phyloP scores from a whole-genome alignment of 2,329 filamentous ascomycete species.

The Mollisiaceae sp. region DNA sequence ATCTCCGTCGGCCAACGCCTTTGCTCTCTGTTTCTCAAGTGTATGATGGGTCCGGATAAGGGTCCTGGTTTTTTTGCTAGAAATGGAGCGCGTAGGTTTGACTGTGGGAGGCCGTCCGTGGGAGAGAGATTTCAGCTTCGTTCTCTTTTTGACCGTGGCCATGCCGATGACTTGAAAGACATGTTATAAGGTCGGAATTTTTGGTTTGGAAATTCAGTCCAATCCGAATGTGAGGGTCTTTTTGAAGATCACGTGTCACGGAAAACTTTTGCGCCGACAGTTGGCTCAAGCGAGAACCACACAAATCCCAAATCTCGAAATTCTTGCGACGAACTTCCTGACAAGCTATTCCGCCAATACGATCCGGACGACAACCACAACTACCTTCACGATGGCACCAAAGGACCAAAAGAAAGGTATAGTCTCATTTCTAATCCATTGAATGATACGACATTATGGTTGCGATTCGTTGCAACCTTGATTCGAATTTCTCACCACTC shows the following conservation, averaged over 20 bases:
- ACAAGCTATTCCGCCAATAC: constrained; percentile 29
- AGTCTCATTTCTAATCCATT: constrained; percentile 35
- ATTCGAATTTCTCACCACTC: constrained; percentile 30
- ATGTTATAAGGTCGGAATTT: neutral
- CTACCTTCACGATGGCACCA: constrained; percentile 40
- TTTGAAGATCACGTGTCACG: constrained; percentile 5
- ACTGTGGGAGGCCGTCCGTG: constrained; percentile 60
- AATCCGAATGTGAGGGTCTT: neutral
- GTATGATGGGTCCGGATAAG: constrained; percentile 71
- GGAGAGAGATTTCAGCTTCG: constrained; percentile 53
- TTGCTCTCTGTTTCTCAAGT: constrained; percentile 64
- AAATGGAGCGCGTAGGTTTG: constrained; percentile 61
- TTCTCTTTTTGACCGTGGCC: constrained; percentile 50
- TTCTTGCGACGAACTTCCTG: constrained; percentile 15
- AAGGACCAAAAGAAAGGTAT: constrained; percentile 45
- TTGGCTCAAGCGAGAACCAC: neutral
- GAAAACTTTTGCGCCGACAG: neutral
- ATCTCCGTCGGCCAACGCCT: constrained; percentile 61
- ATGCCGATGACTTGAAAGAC: constrained; percentile 42
- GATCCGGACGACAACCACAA: constrained; percentile 32
- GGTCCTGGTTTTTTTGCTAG: constrained; percentile 66
- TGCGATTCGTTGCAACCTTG: constrained; percentile 27
- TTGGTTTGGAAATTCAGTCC: neutral
- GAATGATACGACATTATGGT: constrained; percentile 22
- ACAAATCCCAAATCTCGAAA: constrained; percentile 14